Conservation (phyloP, 148 eudicot species). For the Dysphania ambrosioides region DNA sequence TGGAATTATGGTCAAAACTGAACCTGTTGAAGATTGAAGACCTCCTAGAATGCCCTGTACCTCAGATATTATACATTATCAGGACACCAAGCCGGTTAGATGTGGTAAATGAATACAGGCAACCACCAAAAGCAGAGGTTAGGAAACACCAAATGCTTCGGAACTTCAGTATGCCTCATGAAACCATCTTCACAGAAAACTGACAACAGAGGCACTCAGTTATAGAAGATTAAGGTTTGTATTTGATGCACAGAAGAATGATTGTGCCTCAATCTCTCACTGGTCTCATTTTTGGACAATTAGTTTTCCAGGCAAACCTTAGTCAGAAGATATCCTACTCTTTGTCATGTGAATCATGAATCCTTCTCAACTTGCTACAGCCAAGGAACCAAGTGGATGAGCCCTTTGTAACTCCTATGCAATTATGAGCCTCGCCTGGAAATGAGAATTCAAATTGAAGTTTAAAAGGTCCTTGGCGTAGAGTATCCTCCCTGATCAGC, state of each 20-base stretch:
- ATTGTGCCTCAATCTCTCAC: constrained; percentile 9
- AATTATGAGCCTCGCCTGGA: background rate
- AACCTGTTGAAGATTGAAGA: constrained; percentile 5
- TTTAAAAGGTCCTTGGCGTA: background rate
- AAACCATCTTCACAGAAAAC: background rate
- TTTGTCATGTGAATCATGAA: background rate
- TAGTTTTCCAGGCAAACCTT: background rate
- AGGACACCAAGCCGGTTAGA: background rate
- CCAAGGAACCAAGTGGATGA: background rate
- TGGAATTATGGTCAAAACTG: background rate
- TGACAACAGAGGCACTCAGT: background rate
- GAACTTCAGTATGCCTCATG: background rate
- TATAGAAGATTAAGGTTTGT: background rate
- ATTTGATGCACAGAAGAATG: background rate
- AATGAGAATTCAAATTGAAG: background rate
- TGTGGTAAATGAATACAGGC: background rate
- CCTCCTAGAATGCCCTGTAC: background rate
- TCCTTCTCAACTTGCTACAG: background rate
- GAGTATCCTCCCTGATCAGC: background rate
- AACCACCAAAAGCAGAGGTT: background rate
- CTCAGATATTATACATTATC: background rate
- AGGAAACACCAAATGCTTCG: background rate
- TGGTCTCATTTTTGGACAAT: background rate
- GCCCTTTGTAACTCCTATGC: background rate
- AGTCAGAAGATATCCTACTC: background rate